Base-by-base conservation (phyloP, 192 early-diverging fungal species). In the Coemansia sp. region DNA sequence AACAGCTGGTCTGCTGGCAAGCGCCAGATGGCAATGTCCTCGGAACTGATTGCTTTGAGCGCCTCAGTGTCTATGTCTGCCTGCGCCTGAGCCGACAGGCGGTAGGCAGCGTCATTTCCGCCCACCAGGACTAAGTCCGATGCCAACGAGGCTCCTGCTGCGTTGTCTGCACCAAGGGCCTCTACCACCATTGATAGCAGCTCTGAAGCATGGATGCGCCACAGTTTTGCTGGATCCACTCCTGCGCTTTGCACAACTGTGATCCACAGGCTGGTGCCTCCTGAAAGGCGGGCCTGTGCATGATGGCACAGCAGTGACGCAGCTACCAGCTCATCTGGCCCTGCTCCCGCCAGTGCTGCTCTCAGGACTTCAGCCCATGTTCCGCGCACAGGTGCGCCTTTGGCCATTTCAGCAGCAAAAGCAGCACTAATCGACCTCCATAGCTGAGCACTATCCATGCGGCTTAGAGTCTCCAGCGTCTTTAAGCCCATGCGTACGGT, bases 201-300 rank as follows among this genome's bases (percentile, higher is more conserved):
- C 30, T 50, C 63, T 1, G 59, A 42, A 12, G 67, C 65, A 30
- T 73, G 61, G 16, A 61, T 58, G 39, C 72, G 42, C 36, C 82
- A 83, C 16, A 88, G 69, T 15, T 86, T 81, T 10, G 84, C 83
- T 18, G 88, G 88, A 56, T 90, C 82, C 15, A 87, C 68, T n/a
- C 81, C 72, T 12, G 86, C 77, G 12, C 87, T 81, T 74, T 89
- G 92, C 55, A 88, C 83, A 28, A 96, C 80, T 10, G 84, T 71
- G 53, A 97, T 86, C 94, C 94, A 97, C 51, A 88, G 74, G 50
- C 94, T 90, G 40, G 81, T 78, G 40, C 86, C 81, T 10, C 80
- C 78, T 13, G 52, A 49, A 20, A 35, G 46, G 10, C 16, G 6
- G 0, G 53, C 58, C 6, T 57, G 65, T 11, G 64, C 61, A 19